Conservation (phyloP, 75 land plant genomes). For the Azolla pinnata region DNA sequence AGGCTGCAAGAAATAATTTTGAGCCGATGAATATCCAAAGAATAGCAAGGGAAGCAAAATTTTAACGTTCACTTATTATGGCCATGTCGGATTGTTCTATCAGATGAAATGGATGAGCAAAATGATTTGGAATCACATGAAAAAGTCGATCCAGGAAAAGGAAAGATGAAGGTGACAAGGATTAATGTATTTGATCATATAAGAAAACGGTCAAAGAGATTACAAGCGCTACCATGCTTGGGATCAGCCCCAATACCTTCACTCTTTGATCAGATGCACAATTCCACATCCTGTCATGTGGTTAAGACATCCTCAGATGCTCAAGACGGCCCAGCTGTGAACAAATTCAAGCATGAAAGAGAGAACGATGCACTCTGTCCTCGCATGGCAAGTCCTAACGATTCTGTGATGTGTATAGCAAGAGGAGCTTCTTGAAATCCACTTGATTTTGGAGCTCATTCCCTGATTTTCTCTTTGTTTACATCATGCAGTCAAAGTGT, state of each 20-base stretch:
- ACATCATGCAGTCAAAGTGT: no score
- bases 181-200: constrained; percentile 40
- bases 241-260: background rate
- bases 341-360: no score
- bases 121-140: constrained; percentile 10
- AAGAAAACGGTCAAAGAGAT: constrained; percentile 33
- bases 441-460: no score
- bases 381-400: no score
- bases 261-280: no score
- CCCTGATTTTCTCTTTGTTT: no score
- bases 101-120: background rate
- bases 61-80: background rate
- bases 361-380: no score
- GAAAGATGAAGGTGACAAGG: constrained; percentile 6
- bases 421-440: no score
- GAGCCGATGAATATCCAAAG: background rate
- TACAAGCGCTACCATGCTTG: background rate
- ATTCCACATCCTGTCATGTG: no score
- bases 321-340: no score
- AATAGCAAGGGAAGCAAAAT: background rate
- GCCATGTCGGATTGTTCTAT: background rate
- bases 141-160: constrained; percentile 17
- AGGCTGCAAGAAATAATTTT: background rate
- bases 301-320: no score
- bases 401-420: no score